Evolutionary conservation across 208 protist species (phyloP), one percentile per base, ranked within the genome.

Genomic region (Herpetomonas samuelpessoai): DNA sequence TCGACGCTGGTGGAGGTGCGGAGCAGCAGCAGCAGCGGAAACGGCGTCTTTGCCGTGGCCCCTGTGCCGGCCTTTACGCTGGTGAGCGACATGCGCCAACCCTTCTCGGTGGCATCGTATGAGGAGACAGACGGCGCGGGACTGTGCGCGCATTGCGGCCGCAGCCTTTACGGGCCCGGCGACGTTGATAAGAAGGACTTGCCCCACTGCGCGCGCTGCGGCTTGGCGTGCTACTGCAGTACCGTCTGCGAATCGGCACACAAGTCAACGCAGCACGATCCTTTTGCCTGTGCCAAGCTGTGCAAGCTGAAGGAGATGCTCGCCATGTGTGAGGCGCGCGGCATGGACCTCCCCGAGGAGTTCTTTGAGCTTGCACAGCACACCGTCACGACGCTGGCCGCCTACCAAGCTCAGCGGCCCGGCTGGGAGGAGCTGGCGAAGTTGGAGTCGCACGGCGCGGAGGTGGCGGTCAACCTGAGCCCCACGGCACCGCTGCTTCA

Each of bases 351-450:
- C 1, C 78, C 83, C 21, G 76, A 80, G 41, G 68, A 88, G 30
- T 86, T 95, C 31, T 89, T 79, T 54, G 76, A 88, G 45, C 38
- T 82, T 2, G 85, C 85, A 4, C 66, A 65, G 25, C 88, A 92
- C 62, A 72, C 67, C 64, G 85, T 95, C 62, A 86, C 86, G 14
- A 91, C 88, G n/a, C 19, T 91, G 3, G 58, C 77, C 4, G 81
- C 70, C 19, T 56, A 84, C 3, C 62, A 71, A 18, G 46, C 50
- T 12, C 52, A 69, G 25, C 59, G 70, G 2, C 35, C 45, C 12
- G 86, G 81, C 7, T 57, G 89, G 50, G 71, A 86, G 25, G 29
- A 56, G 26, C 47, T 92, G 24, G 44, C 78, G 30, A 57, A 60
- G 46, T 64, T 95, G 6, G 66, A 85, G 12, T 57, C 68, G 25